phyloP scores from a whole-genome alignment of 1,284 basidiomycete genomes.

The Inonotus obliquus region DNA sequence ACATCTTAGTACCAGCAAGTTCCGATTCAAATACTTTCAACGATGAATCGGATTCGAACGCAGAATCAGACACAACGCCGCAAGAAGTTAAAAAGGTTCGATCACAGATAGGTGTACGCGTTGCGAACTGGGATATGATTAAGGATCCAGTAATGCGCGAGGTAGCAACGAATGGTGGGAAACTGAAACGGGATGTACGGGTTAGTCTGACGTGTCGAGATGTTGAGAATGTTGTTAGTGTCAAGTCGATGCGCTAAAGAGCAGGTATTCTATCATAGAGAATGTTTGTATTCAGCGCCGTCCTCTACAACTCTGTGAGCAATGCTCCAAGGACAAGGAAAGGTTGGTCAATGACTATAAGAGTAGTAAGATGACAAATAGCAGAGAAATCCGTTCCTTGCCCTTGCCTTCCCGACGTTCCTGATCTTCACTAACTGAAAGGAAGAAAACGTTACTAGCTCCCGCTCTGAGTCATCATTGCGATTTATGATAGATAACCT shows the following conservation, averaged over 20 bases:
- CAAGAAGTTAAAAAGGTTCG: background rate
- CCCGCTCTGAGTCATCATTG: no score
- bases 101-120: slow-evolving; percentile 25
- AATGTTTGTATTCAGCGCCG: no score
- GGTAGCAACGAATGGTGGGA: slow-evolving; percentile 40
- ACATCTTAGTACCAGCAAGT: slow-evolving; percentile 34
- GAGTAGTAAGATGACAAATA: no score
- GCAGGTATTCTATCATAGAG: no score
- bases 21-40: slow-evolving; percentile 20
- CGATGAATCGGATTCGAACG: slow-evolving; percentile 14
- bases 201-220: slow-evolving; percentile 88
- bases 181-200: slow-evolving; percentile 54
- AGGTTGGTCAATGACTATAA: no score
- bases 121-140: slow-evolving; percentile 55
- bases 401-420: no score
- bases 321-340: no score
- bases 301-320: no score
- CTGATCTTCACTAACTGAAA: no score
- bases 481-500: no score
- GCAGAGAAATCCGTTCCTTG: no score
- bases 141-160: slow-evolving; percentile 35
- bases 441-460: no score
- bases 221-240: slow-evolving; percentile 54
- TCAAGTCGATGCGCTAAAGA: slow-evolving; percentile 1
- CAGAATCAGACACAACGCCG: background rate